Evolutionary conservation across 768 basidiomycete species (phyloP).

Genomic region (Pleurotus tuoliensis): DNA sequence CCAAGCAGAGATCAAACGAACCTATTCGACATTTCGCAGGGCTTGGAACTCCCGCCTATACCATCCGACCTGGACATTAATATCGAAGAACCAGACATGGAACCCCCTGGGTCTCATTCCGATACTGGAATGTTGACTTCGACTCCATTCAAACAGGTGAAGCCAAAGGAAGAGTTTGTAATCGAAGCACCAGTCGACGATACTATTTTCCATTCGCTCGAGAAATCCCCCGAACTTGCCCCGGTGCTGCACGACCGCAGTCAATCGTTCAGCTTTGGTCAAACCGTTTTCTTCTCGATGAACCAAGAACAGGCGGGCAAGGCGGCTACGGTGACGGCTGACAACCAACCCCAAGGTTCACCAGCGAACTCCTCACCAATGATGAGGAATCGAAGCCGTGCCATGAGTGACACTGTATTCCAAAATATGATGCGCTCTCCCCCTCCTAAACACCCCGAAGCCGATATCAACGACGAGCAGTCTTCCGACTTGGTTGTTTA

Average conservation of each 20-base stretch:
- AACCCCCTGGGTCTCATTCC: slow-evolving; percentile 14
- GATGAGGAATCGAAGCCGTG: slow-evolving; percentile 42
- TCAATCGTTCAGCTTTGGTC: slow-evolving; percentile 67
- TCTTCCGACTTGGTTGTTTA: slow-evolving; percentile 46
- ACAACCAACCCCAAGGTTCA: slow-evolving; percentile 15
- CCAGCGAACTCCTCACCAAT: slow-evolving; percentile 18
- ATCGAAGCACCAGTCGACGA: slow-evolving; percentile 29
- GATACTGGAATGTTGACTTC: slow-evolving; percentile 31
- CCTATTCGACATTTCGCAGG: slow-evolving; percentile 55
- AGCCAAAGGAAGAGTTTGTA: slow-evolving; percentile 22
- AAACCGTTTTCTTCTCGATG: slow-evolving; percentile 58
- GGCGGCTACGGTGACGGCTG: slow-evolving; percentile 27
- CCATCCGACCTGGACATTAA: slow-evolving; percentile 28
- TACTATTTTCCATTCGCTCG: slow-evolving; percentile 40
- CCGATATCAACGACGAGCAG: slow-evolving; percentile 62
- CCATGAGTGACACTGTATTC: slow-evolving; percentile 63
- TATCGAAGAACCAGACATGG: slow-evolving; percentile 28
- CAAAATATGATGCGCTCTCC: slow-evolving; percentile 48
- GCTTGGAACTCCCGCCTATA: slow-evolving; percentile 48
- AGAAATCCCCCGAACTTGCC: slow-evolving; percentile 33
- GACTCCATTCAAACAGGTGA: slow-evolving; percentile 40
- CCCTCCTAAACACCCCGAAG: slow-evolving; percentile 41
- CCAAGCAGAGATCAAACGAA: slow-evolving; percentile 44
- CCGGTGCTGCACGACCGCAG: slow-evolving; percentile 49
- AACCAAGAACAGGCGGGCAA: slow-evolving; percentile 6